Percentiles rank a stretch among this genome's conserved stretches.
Evolutionary conservation across 768 basidiomycete genomes (phyloP).

Genomic region (Panaeolus cyanescens): DNA sequence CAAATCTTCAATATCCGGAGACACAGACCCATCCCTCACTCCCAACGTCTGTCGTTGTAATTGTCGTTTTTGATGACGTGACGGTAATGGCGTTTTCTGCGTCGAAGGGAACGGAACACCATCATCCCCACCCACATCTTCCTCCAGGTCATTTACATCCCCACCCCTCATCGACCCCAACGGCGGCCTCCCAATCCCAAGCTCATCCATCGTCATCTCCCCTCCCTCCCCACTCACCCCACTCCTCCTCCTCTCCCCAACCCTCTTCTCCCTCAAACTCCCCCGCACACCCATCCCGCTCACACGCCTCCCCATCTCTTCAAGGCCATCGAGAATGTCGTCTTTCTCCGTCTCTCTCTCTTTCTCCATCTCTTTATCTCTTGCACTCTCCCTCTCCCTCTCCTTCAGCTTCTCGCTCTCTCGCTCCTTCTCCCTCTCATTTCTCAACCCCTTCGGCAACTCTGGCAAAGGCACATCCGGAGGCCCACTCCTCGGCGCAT

Average conservation of each 20-base stretch:
- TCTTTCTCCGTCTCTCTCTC: constrained; percentile 9
- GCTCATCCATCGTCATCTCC: constrained; percentile 8
- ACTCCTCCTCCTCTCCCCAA: not conserved
- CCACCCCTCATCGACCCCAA: too few species aligned
- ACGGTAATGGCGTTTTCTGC: not conserved
- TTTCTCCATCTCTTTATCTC: constrained; percentile 3
- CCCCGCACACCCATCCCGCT: constrained; percentile 17
- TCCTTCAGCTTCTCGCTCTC: constrained; percentile 5
- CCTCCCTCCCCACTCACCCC: not conserved
- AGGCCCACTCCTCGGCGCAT: constrained; percentile 5
- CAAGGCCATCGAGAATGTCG: constrained; percentile 5
- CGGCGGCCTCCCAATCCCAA: not conserved
- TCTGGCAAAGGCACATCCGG: constrained; percentile 12
- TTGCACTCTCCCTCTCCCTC: not conserved
- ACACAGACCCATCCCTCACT: not conserved
- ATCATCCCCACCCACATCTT: too few species aligned
- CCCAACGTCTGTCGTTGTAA: not conserved
- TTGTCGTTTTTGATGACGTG: not conserved
- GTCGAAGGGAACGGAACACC: not conserved
- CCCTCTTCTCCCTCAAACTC: constrained; percentile 1
- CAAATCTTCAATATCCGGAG: not conserved
- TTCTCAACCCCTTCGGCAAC: not conserved
- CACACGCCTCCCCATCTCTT: constrained; percentile 17
- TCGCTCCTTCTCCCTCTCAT: not conserved
- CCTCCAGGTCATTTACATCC: too few species aligned